A percentile compares a stretch with the other conserved stretches of the same genome.
These are phyloP conservation scores for Takashimella tepidaria DNA, from an alignment of 1,284 basidiomycete genomes.

Conservation along the genomic window DNA sequence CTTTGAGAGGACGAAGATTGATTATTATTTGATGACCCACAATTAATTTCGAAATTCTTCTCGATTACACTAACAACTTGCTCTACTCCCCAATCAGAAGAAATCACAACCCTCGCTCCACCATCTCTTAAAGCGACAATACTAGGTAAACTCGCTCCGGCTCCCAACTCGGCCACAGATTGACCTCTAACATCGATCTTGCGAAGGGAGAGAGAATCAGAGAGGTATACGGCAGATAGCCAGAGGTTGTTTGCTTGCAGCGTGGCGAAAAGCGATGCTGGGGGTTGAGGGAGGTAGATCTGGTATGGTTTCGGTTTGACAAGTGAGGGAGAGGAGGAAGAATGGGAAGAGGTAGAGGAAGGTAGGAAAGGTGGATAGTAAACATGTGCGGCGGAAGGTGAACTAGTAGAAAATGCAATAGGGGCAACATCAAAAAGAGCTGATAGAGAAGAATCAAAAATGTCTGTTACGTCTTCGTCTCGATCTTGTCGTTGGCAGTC, in stretches of 20 bases:
- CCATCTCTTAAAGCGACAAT: constrained; percentile 24
- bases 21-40: no score
- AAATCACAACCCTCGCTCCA: constrained; percentile 22
- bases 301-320: constrained; percentile 22
- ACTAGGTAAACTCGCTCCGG: constrained; percentile 38
- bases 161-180: constrained; percentile 40
- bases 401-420: constrained; percentile 30
- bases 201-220: constrained; percentile 29
- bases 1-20: no score
- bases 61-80: constrained; percentile 25
- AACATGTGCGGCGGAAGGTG: constrained; percentile 10
- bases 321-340: constrained; percentile 8
- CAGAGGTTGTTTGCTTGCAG: constrained; percentile 46
- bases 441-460: constrained; percentile 37
- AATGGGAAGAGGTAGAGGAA: constrained; percentile 1
- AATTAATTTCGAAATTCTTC: constrained; percentile 24
- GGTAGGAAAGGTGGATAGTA: constrained; percentile 19
- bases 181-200: constrained; percentile 15
- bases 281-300: constrained; percentile 34
- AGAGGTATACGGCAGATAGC: constrained; percentile 40
- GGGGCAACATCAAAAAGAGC: constrained; percentile 37
- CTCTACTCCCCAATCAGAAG: constrained; percentile 43
- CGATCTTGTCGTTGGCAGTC: constrained; percentile 12
- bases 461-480: constrained; percentile 28
- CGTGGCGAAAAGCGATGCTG: constrained; percentile 31